phyloP scores from a whole-genome alignment of 2,329 filamentous ascomycete species.

The Xylariaceae sp. region DNA sequence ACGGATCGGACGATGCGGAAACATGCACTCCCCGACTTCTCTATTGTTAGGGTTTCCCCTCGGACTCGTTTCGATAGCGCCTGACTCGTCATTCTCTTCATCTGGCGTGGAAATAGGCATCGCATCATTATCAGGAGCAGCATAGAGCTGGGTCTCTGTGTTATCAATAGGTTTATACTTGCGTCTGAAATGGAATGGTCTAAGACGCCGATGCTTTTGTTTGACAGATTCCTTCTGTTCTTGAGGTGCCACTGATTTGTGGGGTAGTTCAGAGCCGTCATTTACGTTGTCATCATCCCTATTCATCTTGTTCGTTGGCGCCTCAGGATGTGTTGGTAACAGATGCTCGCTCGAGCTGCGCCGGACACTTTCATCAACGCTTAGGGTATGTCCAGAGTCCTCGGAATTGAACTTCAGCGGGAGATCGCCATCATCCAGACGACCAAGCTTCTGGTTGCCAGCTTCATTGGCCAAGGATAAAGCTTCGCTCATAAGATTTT shows the following conservation, averaged over 20 bases:
- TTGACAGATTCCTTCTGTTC: conserved; percentile 17
- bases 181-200: conserved; percentile 15
- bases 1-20: conserved; percentile 28
- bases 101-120: conserved; percentile 23
- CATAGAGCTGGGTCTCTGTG: conserved; percentile 8
- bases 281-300: conserved; percentile 12
- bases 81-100: conserved; percentile 21
- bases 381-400: conserved; percentile 12
- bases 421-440: conserved; percentile 24
- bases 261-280: conserved; percentile 15
- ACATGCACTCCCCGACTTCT: conserved; percentile 31
- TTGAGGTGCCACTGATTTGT: conserved; percentile 9
- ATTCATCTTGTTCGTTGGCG: conserved; percentile 14
- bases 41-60: conserved; percentile 25
- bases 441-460: conserved; percentile 31
- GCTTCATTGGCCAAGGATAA: conserved; percentile 40
- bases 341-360: conserved; percentile 18
- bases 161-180: conserved; percentile 6
- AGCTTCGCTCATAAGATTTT: conserved; percentile 44
- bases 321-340: not conserved
- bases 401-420: conserved; percentile 16
- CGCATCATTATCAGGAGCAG: conserved; percentile 19
- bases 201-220: conserved; percentile 20
- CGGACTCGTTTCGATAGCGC: conserved; percentile 13
- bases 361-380: conserved; percentile 19